Percentiles rank a stretch among this genome's conserved stretches.
Conservation (phyloP, 164 flowering plant genomes). For the Saururus chinensis region DNA sequence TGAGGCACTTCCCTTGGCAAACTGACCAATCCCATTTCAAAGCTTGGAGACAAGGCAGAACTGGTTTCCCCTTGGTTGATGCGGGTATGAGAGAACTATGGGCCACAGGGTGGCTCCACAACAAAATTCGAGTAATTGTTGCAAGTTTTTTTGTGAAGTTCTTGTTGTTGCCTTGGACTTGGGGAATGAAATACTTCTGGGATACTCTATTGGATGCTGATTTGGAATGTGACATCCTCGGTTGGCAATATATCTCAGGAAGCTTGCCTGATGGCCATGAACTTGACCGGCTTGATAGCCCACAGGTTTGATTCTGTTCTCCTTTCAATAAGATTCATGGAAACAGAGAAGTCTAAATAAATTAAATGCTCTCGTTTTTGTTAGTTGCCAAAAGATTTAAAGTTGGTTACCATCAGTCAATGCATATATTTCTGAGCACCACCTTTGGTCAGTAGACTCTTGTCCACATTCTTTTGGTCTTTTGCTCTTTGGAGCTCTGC, state of each 20-base stretch:
- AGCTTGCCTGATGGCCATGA: conserved; percentile 95
- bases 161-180: conserved; percentile 83
- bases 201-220: conserved; percentile 95
- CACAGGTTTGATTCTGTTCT: conserved; percentile 39
- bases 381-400: neutral
- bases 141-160: conserved; percentile 78
- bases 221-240: conserved; percentile 83
- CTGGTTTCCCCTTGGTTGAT: conserved; percentile 92
- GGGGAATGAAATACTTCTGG: conserved; percentile 99
- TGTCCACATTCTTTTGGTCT: no score
- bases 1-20: conserved; percentile 72
- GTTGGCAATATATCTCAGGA: conserved; percentile 96
- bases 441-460: neutral
- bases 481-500: no score
- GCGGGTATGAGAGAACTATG: conserved; percentile 97
- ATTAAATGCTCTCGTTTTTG: no score
- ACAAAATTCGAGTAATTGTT: conserved; percentile 70
- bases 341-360: neutral
- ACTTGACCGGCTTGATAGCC: conserved; percentile 72
- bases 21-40: conserved; percentile 44
- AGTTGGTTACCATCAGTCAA: neutral
- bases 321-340: neutral
- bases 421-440: no score
- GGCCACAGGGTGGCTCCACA: conserved; percentile 97
- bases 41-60: conserved; percentile 89